These are phyloP conservation scores for Pichia sp. DNA, from an alignment of 1,139 yeast genomes.

Conservation along the genomic window DNA sequence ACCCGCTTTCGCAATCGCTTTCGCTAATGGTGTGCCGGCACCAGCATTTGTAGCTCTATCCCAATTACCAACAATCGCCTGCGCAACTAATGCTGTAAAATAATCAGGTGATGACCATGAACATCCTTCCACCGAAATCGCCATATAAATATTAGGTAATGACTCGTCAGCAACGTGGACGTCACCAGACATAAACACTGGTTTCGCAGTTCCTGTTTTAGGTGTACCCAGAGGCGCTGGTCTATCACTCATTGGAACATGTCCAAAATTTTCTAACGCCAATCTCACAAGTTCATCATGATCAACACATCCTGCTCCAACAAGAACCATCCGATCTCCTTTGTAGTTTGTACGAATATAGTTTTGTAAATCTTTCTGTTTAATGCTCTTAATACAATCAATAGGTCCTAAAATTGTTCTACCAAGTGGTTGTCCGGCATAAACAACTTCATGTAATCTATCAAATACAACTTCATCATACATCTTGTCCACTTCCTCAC, in stretches of 20 bases:
- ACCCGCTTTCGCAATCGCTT: constrained; percentile 52
- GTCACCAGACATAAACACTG: constrained; percentile 82
- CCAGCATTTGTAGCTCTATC: constrained; percentile 85
- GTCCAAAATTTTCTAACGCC: constrained; percentile 74
- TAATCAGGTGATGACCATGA: constrained; percentile 96
- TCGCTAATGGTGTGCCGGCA: constrained; percentile 67
- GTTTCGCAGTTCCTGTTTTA: constrained; percentile 68
- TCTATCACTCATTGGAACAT: constrained; percentile 57
- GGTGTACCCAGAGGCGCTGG: constrained; percentile 72
- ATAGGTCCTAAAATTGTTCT: constrained; percentile 97
- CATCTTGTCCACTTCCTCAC: constrained; percentile 97
- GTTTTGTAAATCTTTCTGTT: constrained; percentile 65
- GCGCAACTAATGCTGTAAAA: constrained; percentile 91
- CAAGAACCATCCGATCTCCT: constrained; percentile 96
- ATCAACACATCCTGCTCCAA: constrained; percentile 90
- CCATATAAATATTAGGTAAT: constrained; percentile 85
- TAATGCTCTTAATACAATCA: constrained; percentile 75
- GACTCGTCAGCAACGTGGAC: constrained; percentile 76
- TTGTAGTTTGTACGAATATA: constrained; percentile 84
- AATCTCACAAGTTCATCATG: constrained; percentile 75
- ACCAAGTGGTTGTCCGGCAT: constrained; percentile 86
- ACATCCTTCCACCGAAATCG: constrained; percentile 95
- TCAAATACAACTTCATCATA: constrained; percentile 97
- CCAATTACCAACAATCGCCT: constrained; percentile 96
- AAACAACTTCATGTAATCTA: constrained; percentile 89